phyloP scores from a whole-genome alignment of 129 eudicot species.

The sunflower (Helianthus annuus) region HanXRQr2.0-SUNRISE NC_035435.2:152607540-152608039 shows the following conservation, averaged over 20 bases:
- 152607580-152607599: constrained; percentile 10
- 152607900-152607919: background rate
- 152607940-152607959: constrained; percentile 14
- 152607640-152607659: background rate
- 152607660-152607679: background rate
- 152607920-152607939: background rate
- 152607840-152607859: constrained; percentile 26
- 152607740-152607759: constrained; percentile 3
- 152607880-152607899: background rate
- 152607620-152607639: too few species aligned
- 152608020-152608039: constrained; percentile 8
- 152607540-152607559: constrained; percentile 21
- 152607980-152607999: constrained; percentile 48
- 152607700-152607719: background rate
- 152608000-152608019: constrained; percentile 43
- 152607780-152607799: background rate
- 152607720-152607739: background rate
- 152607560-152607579: background rate
- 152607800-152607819: constrained; percentile 24
- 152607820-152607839: constrained; percentile 22
- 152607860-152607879: constrained; percentile 18
- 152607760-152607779: constrained; percentile 20
- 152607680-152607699: constrained; percentile 11
- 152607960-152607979: constrained; percentile 49
- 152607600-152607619: too few species aligned